Conservation (phyloP, 2,329 filamentous ascomycete species). For the Aureobasidium pullulans region DNA sequence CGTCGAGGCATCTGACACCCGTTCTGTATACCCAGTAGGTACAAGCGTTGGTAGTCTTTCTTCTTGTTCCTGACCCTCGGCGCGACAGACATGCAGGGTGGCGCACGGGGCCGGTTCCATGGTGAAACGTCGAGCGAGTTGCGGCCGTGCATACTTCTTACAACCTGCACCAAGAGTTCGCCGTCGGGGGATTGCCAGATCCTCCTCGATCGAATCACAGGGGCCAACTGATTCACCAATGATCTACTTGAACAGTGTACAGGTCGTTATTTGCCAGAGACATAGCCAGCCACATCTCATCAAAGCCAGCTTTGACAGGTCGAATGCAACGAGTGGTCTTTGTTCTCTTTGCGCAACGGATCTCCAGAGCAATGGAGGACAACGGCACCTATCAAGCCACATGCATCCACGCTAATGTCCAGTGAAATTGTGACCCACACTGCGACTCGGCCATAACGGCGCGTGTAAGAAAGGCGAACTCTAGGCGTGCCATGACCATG, state of each 20-base stretch:
- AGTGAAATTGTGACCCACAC: slow-evolving; percentile 9
- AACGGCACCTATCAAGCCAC: slow-evolving; percentile 12
- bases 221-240: neutral
- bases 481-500: slow-evolving; percentile 9
- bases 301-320: neutral
- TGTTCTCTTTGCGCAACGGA: slow-evolving; percentile 2
- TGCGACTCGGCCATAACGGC: slow-evolving; percentile 11
- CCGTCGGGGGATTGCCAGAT: neutral
- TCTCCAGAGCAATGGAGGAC: neutral
- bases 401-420: slow-evolving; percentile 7
- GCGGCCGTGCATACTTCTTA: slow-evolving; percentile 8
- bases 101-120: slow-evolving; percentile 9
- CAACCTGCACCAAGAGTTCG: neutral
- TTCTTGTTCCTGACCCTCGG: slow-evolving; percentile 1
- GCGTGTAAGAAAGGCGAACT: slow-evolving; percentile 9
- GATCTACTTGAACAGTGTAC: neutral
- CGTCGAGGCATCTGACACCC: neutral
- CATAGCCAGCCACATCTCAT: neutral
- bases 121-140: slow-evolving; percentile 10
- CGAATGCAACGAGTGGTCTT: neutral
- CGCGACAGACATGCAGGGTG: slow-evolving; percentile 4
- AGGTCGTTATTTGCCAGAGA: neutral
- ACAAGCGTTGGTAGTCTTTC: neutral
- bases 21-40: neutral
- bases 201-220: neutral